A percentile compares a stretch with the other conserved stretches of the same genome.
Evolutionary conservation across 2,329 filamentous ascomycete species (phyloP).

Genomic region (Tolypocladium pustulatum): DNA sequence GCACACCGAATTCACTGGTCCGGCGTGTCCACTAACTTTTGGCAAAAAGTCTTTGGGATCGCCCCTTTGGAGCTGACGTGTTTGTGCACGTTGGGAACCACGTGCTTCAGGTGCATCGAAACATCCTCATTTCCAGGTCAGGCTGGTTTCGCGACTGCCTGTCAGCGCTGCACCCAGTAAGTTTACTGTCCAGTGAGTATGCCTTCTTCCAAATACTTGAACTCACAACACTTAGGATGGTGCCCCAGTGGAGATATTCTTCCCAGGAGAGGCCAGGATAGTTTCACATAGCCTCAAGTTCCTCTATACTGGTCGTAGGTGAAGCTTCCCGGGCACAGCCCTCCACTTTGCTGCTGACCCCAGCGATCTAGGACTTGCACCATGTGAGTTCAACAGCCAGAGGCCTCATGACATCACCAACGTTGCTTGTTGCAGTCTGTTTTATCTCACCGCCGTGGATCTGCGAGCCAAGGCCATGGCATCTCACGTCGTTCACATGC

Average conservation of each 20-base stretch:
- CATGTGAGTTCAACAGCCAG: conserved; percentile 14
- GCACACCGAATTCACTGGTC: neutral
- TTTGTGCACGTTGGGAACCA: conserved; percentile 12
- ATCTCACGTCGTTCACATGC: conserved; percentile 13
- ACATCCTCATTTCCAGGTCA: conserved; percentile 20
- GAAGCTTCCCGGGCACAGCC: no score
- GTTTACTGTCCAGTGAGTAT: neutral
- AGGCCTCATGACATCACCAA: conserved; percentile 16
- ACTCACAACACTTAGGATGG: conserved; percentile 14
- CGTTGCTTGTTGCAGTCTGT: conserved; percentile 20
- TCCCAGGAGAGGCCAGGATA: conserved; percentile 14
- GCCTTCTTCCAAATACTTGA: neutral
- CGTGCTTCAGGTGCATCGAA: conserved; percentile 21
- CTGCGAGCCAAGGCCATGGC: conserved; percentile 18
- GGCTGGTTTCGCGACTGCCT: conserved; percentile 22
- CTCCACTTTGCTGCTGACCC: neutral
- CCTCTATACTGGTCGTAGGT: conserved; percentile 24
- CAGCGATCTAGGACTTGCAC: conserved; percentile 13
- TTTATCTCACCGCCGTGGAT: conserved; percentile 19
- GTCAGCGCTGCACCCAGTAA: conserved; percentile 16
- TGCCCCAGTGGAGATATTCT: conserved; percentile 12
- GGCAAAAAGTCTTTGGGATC: conserved; percentile 17
- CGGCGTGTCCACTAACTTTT: neutral
- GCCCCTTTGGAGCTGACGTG: conserved; percentile 22
- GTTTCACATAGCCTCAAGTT: conserved; percentile 21